A percentile compares a stretch with the other conserved stretches of the same genome.
phyloP scores from a whole-genome alignment of 1,284 basidiomycete species.

The Neonothopanus nambi region DNA sequence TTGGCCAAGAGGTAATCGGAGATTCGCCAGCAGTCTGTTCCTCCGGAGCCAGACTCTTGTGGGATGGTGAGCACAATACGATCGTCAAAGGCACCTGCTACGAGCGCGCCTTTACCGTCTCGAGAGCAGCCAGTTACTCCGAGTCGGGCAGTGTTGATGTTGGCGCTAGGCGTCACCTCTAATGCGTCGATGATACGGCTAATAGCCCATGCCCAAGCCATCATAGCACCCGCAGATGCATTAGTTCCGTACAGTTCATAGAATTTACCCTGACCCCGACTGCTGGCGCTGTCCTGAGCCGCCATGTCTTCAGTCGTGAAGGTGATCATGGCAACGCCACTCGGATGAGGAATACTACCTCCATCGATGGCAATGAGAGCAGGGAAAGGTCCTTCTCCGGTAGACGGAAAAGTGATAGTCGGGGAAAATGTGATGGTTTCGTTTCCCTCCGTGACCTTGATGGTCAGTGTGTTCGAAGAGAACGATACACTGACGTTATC shows the following conservation, averaged over 20 bases:
- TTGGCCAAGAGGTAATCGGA: conserved; percentile 41
- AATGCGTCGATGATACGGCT: conserved; percentile 56
- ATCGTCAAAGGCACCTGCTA: conserved; percentile 53
- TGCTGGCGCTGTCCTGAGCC: conserved; percentile 38
- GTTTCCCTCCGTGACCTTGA: conserved; percentile 42
- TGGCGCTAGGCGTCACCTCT: conserved; percentile 40
- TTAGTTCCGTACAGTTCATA: conserved; percentile 48
- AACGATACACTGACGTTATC: conserved; percentile 39
- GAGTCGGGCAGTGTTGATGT: conserved; percentile 46
- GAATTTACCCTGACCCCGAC: conserved; percentile 54
- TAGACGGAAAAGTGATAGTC: conserved; percentile 39
- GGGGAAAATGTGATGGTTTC: conserved; percentile 46
- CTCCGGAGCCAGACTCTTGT: conserved; percentile 58
- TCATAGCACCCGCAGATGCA: conserved; percentile 50
- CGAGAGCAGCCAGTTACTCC: conserved; percentile 58
- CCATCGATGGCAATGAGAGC: conserved; percentile 53
- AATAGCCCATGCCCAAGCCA: conserved; percentile 58
- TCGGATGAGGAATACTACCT: conserved; percentile 47
- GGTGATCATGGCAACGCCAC: conserved; percentile 43
- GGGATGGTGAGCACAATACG: conserved; percentile 57
- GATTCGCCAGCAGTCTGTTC: conserved; percentile 56
- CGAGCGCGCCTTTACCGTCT: conserved; percentile 56
- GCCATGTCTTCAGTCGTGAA: conserved; percentile 55
- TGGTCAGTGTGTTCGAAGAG: conserved; percentile 39
- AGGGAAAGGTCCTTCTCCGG: conserved; percentile 48